phyloP scores from a whole-genome alignment of 164 flowering plant genomes.

The Houttuynia cordata region DNA sequence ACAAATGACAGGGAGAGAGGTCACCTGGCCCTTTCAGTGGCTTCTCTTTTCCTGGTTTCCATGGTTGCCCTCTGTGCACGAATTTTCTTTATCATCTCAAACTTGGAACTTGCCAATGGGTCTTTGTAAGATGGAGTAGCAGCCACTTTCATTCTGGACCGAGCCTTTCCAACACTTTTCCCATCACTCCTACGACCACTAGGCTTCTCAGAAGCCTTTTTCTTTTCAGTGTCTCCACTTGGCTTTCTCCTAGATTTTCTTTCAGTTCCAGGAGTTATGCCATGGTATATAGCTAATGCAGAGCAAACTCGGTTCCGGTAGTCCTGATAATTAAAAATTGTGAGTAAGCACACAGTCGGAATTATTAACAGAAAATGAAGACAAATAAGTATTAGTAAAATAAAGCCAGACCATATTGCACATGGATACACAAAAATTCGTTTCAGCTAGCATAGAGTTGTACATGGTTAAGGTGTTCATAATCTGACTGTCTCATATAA shows the following conservation, averaged over 20 bases:
- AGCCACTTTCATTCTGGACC: conserved; percentile 19
- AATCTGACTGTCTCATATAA: not conserved
- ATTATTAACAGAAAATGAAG: not conserved
- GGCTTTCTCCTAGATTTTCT: conserved; percentile 50
- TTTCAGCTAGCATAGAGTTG: no score
- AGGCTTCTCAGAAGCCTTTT: conserved; percentile 10
- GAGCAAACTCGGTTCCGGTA: conserved; percentile 64
- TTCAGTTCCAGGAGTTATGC: conserved; percentile 31
- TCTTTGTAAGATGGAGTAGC: conserved; percentile 51
- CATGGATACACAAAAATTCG: no score
- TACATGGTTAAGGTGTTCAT: not conserved
- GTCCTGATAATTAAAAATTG: conserved; percentile 25
- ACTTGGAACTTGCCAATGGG: conserved; percentile 61
- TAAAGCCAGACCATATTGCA: not conserved
- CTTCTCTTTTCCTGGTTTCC: conserved; percentile 53
- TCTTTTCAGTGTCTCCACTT: conserved; percentile 18
- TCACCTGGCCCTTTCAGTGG: conserved; percentile 76
- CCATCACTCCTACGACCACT: conserved; percentile 7
- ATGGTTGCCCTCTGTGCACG: conserved; percentile 57
- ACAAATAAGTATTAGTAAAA: not conserved
- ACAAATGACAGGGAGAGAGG: no score
- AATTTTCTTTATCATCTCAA: conserved; percentile 83
- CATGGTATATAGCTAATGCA: conserved; percentile 58
- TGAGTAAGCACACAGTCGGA: not conserved
- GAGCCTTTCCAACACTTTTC: conserved; percentile 10